These are phyloP conservation scores for Rutidosis leptorrhynchoides DNA, from an alignment of 129 eudicot genomes.

Conservation along the genomic window DNA sequence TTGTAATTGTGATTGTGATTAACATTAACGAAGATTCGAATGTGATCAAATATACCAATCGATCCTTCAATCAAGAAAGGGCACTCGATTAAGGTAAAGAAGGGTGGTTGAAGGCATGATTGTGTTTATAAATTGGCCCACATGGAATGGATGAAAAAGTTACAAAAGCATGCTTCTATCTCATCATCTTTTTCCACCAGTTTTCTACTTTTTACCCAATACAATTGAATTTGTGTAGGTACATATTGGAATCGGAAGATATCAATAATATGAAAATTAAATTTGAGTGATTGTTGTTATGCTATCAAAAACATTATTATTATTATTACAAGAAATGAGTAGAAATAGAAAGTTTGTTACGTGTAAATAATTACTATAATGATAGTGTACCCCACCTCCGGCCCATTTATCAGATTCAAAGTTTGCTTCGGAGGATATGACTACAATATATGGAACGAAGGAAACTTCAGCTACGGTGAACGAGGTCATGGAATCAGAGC, in stretches of 20 bases:
- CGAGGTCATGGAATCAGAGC: no score
- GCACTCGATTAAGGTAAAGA: slow-evolving; percentile 24
- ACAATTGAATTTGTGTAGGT: not conserved
- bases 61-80: slow-evolving; percentile 18
- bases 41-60: not conserved
- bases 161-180: slow-evolving; percentile 31
- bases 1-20: not conserved
- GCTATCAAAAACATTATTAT: not conserved
- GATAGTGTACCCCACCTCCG: no score
- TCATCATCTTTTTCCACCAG: slow-evolving; percentile 16
- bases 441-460: no score
- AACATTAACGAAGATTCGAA: not conserved
- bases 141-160: slow-evolving; percentile 30
- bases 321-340: not conserved
- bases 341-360: not conserved
- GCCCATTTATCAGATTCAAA: no score
- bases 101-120: slow-evolving; percentile 39
- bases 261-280: not conserved
- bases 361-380: not conserved
- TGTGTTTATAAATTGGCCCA: slow-evolving; percentile 33
- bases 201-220: slow-evolving; percentile 19
- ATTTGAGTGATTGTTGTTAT: not conserved
- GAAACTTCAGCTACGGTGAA: no score
- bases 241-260: not conserved
- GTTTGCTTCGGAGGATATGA: no score